phyloP scores from a whole-genome alignment of 495 filamentous ascomycete species.

The Penicillium coprophilum region DNA sequence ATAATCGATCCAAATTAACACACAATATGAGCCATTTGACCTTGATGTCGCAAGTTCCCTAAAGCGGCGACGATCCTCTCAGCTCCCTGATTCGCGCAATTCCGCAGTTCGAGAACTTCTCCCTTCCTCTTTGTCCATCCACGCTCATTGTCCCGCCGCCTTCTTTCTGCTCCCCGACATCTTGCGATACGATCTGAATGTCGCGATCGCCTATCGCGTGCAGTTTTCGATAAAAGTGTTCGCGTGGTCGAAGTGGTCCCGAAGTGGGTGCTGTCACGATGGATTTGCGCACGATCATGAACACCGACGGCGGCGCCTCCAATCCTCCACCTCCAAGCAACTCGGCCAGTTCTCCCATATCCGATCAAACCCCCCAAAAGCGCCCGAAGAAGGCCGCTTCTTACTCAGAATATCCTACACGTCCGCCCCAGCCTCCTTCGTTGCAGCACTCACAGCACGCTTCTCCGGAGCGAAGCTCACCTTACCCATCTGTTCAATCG shows the following conservation, averaged over 20 bases:
- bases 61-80: slow-evolving; percentile 17
- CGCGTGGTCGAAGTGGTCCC: slow-evolving; percentile 27
- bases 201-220: slow-evolving; percentile 22
- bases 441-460: slow-evolving; percentile 42
- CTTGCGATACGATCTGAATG: slow-evolving; percentile 21
- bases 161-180: slow-evolving; percentile 14
- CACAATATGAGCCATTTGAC: neutral
- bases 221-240: slow-evolving; percentile 19
- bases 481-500: slow-evolving; percentile 44
- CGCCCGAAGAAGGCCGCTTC: slow-evolving; percentile 30
- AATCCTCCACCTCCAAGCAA: slow-evolving; percentile 27
- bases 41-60: slow-evolving; percentile 10
- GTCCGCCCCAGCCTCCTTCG: slow-evolving; percentile 44
- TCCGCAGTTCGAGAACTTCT: slow-evolving; percentile 33
- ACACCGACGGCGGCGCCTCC: slow-evolving; percentile 45
- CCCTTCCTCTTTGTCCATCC: slow-evolving; percentile 27
- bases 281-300: slow-evolving; percentile 58
- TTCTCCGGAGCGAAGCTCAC: slow-evolving; percentile 43
- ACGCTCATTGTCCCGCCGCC: slow-evolving; percentile 16
- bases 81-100: slow-evolving; percentile 21
- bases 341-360: slow-evolving; percentile 24
- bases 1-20: neutral
- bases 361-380: slow-evolving; percentile 31
- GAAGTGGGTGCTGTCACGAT: slow-evolving; percentile 36
- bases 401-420: slow-evolving; percentile 33